These are phyloP conservation scores for Syncephalastrum racemosum DNA, from an alignment of 371 early-diverging fungal species.

Conservation along the genomic window DNA sequence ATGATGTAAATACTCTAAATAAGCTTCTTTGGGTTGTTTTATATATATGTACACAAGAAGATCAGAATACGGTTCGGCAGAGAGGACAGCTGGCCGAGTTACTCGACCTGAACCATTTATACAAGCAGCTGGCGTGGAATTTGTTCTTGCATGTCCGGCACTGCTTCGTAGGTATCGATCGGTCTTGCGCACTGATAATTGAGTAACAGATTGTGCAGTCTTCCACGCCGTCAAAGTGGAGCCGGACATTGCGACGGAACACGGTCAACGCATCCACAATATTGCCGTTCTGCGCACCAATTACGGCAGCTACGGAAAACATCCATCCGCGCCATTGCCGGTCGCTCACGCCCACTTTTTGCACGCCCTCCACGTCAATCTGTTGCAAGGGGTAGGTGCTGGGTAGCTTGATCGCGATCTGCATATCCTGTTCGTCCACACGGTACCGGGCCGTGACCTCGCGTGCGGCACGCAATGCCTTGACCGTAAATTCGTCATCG, in stretches of 20 bases:
- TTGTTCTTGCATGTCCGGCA: constrained; percentile 95
- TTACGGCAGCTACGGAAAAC: constrained; percentile 73
- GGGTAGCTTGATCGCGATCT: constrained; percentile 82
- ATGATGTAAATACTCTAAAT: constrained; percentile 2
- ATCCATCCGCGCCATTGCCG: constrained; percentile 91
- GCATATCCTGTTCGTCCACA: constrained; percentile 87
- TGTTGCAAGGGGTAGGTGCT: constrained; percentile 78
- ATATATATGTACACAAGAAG: neutral
- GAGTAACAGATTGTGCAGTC: constrained; percentile 97
- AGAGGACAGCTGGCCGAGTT: constrained; percentile 91
- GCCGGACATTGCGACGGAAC: constrained; percentile 79
- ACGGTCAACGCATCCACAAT: constrained; percentile 79
- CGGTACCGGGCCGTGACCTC: constrained; percentile 79
- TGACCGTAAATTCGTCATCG: constrained; percentile 65
- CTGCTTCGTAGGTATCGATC: constrained; percentile 85
- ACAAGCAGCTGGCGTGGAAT: constrained; percentile 94
- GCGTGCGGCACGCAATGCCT: constrained; percentile 62
- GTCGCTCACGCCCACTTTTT: constrained; percentile 84
- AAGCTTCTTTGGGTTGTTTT: constrained; percentile 3
- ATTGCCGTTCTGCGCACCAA: constrained; percentile 78
- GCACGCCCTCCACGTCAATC: constrained; percentile 78
- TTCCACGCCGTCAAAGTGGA: constrained; percentile 92
- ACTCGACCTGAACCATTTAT: constrained; percentile 92
- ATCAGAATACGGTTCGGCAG: constrained; percentile 83
- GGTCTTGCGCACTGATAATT: constrained; percentile 85